Evolutionary conservation across 495 filamentous ascomycete species (phyloP).

Genomic region (Talaromyces liani): DNA sequence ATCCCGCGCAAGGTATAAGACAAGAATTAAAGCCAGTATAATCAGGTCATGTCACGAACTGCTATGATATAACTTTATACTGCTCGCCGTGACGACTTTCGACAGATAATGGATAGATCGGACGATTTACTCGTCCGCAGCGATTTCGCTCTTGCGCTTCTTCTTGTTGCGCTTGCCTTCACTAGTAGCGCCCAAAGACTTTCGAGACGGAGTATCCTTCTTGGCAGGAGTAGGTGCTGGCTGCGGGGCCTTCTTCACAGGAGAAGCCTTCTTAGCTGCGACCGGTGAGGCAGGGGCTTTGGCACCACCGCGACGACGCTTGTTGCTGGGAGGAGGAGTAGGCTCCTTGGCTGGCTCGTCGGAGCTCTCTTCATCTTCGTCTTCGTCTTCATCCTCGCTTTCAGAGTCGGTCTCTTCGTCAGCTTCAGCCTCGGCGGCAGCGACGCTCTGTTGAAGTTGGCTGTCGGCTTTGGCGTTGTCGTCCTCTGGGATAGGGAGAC

Average conservation of each 20-base stretch:
- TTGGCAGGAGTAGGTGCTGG: constrained; percentile 24
- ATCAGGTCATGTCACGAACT: not conserved
- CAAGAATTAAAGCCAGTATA: constrained; percentile 5
- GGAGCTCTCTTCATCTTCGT: constrained; percentile 51
- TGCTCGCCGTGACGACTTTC: not conserved
- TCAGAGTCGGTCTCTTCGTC: constrained; percentile 29
- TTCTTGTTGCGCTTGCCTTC: constrained; percentile 49
- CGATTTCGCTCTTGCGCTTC: constrained; percentile 59
- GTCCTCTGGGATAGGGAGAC: constrained; percentile 37
- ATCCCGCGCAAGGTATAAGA: constrained; percentile 2
- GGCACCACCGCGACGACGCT: constrained; percentile 38
- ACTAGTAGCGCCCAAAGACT: constrained; percentile 31
- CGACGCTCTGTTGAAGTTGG: constrained; percentile 48
- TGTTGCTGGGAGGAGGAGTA: constrained; percentile 46
- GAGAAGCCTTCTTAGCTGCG: constrained; percentile 26
- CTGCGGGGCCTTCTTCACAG: constrained; percentile 30
- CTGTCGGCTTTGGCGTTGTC: constrained; percentile 45
- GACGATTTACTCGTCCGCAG: constrained; percentile 19
- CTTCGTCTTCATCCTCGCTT: constrained; percentile 30
- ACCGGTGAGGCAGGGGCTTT: constrained; percentile 29
- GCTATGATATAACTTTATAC: not conserved
- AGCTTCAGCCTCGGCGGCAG: constrained; percentile 41
- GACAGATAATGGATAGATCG: not conserved
- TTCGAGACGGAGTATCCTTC: constrained; percentile 44
- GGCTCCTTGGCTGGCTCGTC: constrained; percentile 46